Conservation (phyloP, 352 stramenopile genomes). For the Globisporangium radiosum region DNA sequence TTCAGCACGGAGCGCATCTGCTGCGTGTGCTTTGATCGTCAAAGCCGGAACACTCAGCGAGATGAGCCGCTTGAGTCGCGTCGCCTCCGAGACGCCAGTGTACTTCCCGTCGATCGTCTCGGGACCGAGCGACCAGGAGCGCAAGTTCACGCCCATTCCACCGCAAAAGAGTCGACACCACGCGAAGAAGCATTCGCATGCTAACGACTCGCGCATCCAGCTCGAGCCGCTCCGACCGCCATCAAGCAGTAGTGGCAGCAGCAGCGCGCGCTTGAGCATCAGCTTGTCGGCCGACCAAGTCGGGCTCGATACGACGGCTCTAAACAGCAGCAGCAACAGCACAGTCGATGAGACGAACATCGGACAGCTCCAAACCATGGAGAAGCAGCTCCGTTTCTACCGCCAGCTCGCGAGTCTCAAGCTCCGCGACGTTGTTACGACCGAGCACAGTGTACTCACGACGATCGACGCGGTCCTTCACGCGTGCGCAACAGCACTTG, state of each 20-base stretch:
- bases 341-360: constrained; percentile 29
- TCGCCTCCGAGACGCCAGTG: constrained; percentile 32
- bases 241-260: constrained; percentile 15
- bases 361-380: constrained; percentile 23
- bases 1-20: no score
- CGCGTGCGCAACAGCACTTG: constrained; percentile 27
- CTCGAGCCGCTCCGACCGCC: constrained; percentile 50
- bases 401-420: constrained; percentile 43
- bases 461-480: constrained; percentile 37
- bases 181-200: constrained; percentile 44
- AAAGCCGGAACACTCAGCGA: no score
- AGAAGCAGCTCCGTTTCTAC: constrained; percentile 55
- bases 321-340: constrained; percentile 23
- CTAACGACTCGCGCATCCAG: constrained; percentile 51
- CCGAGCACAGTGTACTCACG: constrained; percentile 36
- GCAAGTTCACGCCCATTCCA: constrained; percentile 36
- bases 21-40: no score
- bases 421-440: constrained; percentile 32
- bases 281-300: constrained; percentile 36
- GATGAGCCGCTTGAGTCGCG: constrained; percentile 30
- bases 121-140: constrained; percentile 18
- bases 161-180: constrained; percentile 44
- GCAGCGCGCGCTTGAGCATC: constrained; percentile 20
- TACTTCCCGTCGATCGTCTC: constrained; percentile 50
- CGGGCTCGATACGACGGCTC: constrained; percentile 27